Base-by-base conservation (phyloP, 108 stramenopile genomes). In the Fragilaria radians region DNA sequence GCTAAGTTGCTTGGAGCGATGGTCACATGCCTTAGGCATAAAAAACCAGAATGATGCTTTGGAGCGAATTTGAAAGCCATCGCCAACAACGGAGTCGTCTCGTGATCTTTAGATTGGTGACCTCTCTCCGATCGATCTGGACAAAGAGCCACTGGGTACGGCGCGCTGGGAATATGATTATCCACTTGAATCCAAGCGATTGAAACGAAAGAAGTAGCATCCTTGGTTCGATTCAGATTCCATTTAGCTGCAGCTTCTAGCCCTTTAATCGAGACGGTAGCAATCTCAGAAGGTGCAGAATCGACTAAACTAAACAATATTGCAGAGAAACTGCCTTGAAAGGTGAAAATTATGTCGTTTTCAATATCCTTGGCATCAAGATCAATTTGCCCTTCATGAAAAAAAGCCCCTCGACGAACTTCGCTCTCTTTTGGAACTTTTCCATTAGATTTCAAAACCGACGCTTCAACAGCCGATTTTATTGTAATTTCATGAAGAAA, bases 141-240 rank as follows among this genome's bases (percentile, higher is more conserved):
- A 33, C 67, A 49, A 2, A 90, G 32, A 3, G 89, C 89, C 3
- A 91, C 86, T 49, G 84, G 83, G 57, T 73, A 91, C 21, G 83
- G 73, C 31, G 85, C 70, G 60, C 72, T 82, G 0, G 89, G 83
- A 9, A 80, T 54, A 49, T 85, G 82, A 59, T 91, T 91, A 58
- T 91, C 89, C 7, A 91, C 45, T 67, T 91, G 89, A 27, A 87
- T 47, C 78, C 77, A 81, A 11, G 74, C 80, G 46, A 91, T 66
- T 7, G 77, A 71, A 0, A 84, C 21, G 11, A 68, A 53, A 45
- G 66, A 31, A 7, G 73, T 63, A 29, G 83, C 72, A 30, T 82
- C 76, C 3, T 50, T 56, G 9, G 76, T 80, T 48, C 86, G 52
- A 17, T 71, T 51, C 0, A 46, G 55, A 59, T 84, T 80, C 83